Evolutionary conservation across 2,329 filamentous ascomycete genomes (phyloP).

Genomic region (Metarhizium brunneum): DNA sequence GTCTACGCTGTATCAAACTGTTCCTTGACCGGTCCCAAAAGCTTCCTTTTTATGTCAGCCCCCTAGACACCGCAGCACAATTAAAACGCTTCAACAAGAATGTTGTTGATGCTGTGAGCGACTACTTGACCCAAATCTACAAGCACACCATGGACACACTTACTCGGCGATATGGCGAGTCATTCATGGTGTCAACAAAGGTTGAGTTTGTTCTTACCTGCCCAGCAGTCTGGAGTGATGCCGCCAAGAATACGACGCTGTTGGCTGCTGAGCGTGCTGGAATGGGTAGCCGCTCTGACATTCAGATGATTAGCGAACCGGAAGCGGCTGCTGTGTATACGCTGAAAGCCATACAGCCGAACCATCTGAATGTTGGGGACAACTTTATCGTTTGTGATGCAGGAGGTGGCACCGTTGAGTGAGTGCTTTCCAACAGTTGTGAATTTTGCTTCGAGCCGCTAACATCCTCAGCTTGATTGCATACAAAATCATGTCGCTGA

Average conservation of each 20-base stretch:
- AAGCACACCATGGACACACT: conserved; percentile 72
- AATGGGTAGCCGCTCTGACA: conserved; percentile 60
- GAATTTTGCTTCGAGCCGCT: not conserved
- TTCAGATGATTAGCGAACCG: conserved; percentile 74
- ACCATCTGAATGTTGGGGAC: conserved; percentile 59
- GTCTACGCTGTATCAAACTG: conserved; percentile 74
- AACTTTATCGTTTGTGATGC: conserved; percentile 56
- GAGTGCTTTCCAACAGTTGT: conserved; percentile 16
- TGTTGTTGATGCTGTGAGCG: conserved; percentile 68
- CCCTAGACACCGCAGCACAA: conserved; percentile 66
- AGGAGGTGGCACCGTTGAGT: conserved; percentile 60
- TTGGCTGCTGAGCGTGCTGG: conserved; percentile 70
- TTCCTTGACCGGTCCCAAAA: conserved; percentile 76
- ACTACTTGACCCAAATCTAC: conserved; percentile 70
- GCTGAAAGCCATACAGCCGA: conserved; percentile 69
- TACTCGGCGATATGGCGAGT: conserved; percentile 64
- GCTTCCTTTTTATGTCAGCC: conserved; percentile 71
- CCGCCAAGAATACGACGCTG: conserved; percentile 74
- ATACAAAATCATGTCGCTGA: conserved; percentile 68
- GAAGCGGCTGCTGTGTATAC: conserved; percentile 76
- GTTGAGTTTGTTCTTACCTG: conserved; percentile 75
- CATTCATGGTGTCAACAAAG: conserved; percentile 66
- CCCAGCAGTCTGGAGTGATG: conserved; percentile 76
- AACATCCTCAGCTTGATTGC: conserved; percentile 51
- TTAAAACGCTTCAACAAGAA: conserved; percentile 67